A percentile compares a stretch with the other conserved stretches of the same genome.
phyloP scores from a whole-genome alignment of 805 yeast species.

The Candida ulmi region DNA sequence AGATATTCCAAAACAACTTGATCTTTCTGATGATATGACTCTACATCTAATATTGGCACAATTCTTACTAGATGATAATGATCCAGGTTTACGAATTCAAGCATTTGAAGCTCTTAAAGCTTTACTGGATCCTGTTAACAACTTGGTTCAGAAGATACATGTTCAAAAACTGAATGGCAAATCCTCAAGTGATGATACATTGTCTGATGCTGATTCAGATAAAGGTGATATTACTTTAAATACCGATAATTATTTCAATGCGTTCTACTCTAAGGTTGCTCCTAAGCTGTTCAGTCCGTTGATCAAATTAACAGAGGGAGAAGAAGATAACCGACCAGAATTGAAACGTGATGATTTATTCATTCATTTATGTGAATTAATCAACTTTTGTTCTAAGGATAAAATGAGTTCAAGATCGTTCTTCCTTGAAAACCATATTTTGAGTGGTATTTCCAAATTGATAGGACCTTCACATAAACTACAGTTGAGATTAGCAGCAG shows the following conservation, averaged over 20 bases:
- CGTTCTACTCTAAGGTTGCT: conserved; percentile 62
- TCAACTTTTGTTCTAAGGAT: conserved; percentile 59
- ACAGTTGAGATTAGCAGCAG: conserved; percentile 58
- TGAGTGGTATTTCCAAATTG: conserved; percentile 49
- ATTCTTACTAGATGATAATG: conserved; percentile 55
- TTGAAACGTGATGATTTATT: too few relatives aligned
- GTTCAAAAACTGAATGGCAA: too few relatives aligned
- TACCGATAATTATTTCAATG: conserved; percentile 42
- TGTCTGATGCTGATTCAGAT: too few relatives aligned
- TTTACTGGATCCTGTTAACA: conserved; percentile 47
- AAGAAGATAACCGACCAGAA: conserved; percentile 40
- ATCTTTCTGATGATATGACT: conserved; percentile 51
- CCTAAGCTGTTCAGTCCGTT: conserved; percentile 48
- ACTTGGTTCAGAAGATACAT: too few relatives aligned
- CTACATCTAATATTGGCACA: conserved; percentile 50
- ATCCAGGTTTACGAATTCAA: conserved; percentile 73
- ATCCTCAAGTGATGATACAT: conserved; percentile 12
- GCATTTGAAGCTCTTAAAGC: conserved; percentile 78
- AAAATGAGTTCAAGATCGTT: conserved; percentile 52
- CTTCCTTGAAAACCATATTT: conserved; percentile 51
- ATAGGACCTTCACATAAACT: conserved; percentile 32
- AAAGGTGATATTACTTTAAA: too few relatives aligned
- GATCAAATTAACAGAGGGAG: conserved; percentile 21
- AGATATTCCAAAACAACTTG: conserved; percentile 4
- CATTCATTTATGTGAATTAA: conserved; percentile 63